A percentile compares a stretch with the other conserved stretches of the same genome.
phyloP scores from a whole-genome alignment of 2,329 filamentous ascomycete genomes.

The Sporothrix curviconia region DNA sequence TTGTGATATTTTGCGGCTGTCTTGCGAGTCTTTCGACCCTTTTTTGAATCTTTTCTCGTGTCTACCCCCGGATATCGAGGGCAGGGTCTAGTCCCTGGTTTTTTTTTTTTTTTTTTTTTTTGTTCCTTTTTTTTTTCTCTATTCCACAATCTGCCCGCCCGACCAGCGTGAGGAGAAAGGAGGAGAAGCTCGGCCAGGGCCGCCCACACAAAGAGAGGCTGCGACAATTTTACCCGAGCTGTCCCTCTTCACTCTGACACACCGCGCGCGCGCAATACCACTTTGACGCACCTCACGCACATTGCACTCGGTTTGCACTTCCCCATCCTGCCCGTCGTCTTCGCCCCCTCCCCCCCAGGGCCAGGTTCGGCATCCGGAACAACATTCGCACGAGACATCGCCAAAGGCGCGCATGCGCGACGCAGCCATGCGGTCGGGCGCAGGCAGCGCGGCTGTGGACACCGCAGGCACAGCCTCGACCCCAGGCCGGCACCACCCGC shows the following conservation, averaged over 20 bases:
- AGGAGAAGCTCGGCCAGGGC: neutral
- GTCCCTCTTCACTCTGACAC: neutral
- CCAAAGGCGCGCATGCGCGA: too few species aligned
- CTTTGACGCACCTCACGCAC: neutral
- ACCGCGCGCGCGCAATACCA: neutral
- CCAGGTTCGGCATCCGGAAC: constrained; percentile 1
- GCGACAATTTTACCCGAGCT: constrained; percentile 12
- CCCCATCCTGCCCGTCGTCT: too few species aligned
- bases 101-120: neutral
- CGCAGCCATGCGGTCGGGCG: constrained; percentile 4
- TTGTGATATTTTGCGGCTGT: constrained; percentile 6
- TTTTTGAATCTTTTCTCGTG: neutral
- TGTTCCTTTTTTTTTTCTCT: neutral
- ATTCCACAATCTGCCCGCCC: neutral
- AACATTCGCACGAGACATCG: neutral
- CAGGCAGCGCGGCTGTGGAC: constrained; percentile 7
- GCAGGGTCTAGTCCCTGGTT: too few species aligned
- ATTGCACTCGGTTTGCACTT: neutral
- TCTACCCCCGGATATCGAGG: too few species aligned
- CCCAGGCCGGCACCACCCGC: constrained; percentile 3
- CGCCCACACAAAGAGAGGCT: neutral
- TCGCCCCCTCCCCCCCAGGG: too few species aligned
- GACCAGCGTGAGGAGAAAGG: constrained; percentile 5
- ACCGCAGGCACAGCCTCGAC: neutral
- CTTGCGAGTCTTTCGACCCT: neutral